Percentiles rank a stretch among this genome's conserved stretches.
phyloP scores from a whole-genome alignment of 257 asterid genomes.

The Solanum verrucosum region DNA sequence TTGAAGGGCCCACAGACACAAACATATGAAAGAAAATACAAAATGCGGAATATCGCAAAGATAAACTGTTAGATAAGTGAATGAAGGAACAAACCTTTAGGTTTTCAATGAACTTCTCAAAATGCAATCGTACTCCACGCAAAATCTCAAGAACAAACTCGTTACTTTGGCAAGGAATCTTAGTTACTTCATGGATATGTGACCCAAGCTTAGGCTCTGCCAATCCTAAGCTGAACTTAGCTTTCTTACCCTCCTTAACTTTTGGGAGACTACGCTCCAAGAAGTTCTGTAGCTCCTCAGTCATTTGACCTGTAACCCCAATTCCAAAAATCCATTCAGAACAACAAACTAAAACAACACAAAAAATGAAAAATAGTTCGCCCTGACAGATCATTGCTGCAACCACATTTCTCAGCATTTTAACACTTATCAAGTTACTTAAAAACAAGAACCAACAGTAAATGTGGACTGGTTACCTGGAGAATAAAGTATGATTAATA shows the following conservation, averaged over 20 bases:
- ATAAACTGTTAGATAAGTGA: not conserved
- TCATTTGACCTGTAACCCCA: constrained; percentile 65
- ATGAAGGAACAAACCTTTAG: constrained; percentile 51
- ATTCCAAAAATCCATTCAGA: not conserved
- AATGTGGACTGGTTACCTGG: not conserved
- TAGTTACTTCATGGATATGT: constrained; percentile 68
- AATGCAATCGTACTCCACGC: constrained; percentile 82
- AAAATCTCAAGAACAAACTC: constrained; percentile 81
- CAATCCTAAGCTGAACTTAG: constrained; percentile 71
- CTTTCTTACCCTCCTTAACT: constrained; percentile 78
- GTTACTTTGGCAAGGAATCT: constrained; percentile 79
- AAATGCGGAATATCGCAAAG: not conserved
- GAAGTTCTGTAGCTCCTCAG: constrained; percentile 72
- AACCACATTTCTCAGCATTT: not conserved
- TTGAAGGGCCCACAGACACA: not conserved
- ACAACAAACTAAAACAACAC: not conserved
- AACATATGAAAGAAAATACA: not conserved
- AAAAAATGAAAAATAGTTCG: not conserved
- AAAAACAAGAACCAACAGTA: not conserved
- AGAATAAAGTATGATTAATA: not conserved
- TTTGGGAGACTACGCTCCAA: constrained; percentile 73
- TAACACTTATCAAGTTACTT: not conserved
- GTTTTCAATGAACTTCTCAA: constrained; percentile 49
- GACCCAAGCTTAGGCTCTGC: constrained; percentile 91
- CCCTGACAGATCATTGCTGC: not conserved